These are phyloP conservation scores for Syzygium aromaticum DNA, from an alignment of 345 rosid species.

Conservation along the genomic window DNA sequence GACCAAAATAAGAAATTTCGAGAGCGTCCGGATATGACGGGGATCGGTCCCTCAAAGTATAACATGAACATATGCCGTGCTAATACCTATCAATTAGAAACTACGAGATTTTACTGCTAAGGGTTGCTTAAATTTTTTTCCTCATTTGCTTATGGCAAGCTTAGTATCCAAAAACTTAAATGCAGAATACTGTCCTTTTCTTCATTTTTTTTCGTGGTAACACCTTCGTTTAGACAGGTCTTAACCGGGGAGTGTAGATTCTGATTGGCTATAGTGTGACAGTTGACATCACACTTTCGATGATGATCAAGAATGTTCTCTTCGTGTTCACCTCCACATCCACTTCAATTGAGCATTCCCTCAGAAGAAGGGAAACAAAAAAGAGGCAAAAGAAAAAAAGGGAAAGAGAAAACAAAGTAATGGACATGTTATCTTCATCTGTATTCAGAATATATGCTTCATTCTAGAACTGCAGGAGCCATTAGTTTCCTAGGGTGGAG, in stretches of 20 bases:
- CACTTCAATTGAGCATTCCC: background rate
- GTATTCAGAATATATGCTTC: background rate
- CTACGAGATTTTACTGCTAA: no score
- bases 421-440: background rate
- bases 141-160: no score
- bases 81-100: no score
- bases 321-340: background rate
- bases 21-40: no score
- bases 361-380: background rate
- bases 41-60: no score
- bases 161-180: no score
- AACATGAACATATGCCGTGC: no score
- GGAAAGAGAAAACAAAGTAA: background rate
- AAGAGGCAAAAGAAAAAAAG: background rate
- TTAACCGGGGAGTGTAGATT: background rate
- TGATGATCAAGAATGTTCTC: background rate
- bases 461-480: background rate
- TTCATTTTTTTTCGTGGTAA: background rate
- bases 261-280: background rate
- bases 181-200: background rate
- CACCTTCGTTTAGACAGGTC: background rate
- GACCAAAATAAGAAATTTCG: no score
- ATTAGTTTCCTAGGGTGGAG: background rate
- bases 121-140: no score
- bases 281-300: background rate